Evolutionary conservation across 1,284 basidiomycete genomes (phyloP).

Genomic region (Microbotryum lychnidis-dioicae): DNA sequence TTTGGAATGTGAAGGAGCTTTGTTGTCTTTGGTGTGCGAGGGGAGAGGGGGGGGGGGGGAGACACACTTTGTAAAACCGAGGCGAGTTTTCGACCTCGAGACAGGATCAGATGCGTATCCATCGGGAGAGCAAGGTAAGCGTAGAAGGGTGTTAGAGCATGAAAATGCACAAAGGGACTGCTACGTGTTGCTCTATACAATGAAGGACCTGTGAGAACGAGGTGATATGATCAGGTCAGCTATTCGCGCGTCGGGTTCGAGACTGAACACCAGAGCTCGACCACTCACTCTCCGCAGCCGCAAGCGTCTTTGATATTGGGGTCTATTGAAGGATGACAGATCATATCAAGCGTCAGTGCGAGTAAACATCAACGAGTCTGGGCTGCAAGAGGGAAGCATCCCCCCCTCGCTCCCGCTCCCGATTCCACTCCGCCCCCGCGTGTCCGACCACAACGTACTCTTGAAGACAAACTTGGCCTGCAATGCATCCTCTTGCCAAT

Average conservation of each 20-base stretch:
- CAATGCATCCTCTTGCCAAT: conserved; percentile 87
- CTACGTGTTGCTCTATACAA: conserved; percentile 6
- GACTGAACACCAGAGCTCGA: neutral
- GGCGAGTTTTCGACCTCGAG: no score
- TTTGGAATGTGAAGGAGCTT: no score
- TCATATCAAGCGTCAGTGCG: neutral
- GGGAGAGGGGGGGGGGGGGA: no score
- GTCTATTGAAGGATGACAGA: conserved; percentile 24
- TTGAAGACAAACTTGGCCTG: conserved; percentile 91
- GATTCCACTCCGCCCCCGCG: neutral
- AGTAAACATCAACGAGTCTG: conserved; percentile 44
- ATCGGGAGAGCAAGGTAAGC: no score
- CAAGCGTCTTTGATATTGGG: conserved; percentile 68
- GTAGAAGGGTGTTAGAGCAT: no score
- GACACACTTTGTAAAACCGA: no score
- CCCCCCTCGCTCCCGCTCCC: neutral
- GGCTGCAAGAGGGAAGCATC: neutral
- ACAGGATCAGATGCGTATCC: no score
- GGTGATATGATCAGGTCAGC: neutral
- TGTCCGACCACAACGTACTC: conserved; percentile 52
- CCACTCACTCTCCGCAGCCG: conserved; percentile 72
- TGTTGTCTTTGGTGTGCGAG: neutral
- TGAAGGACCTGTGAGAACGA: conserved; percentile 21
- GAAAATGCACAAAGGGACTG: no score
- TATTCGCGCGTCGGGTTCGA: neutral